Conservation (phyloP, 2,329 filamentous ascomycete genomes). For the Colletotrichum phormii region DNA sequence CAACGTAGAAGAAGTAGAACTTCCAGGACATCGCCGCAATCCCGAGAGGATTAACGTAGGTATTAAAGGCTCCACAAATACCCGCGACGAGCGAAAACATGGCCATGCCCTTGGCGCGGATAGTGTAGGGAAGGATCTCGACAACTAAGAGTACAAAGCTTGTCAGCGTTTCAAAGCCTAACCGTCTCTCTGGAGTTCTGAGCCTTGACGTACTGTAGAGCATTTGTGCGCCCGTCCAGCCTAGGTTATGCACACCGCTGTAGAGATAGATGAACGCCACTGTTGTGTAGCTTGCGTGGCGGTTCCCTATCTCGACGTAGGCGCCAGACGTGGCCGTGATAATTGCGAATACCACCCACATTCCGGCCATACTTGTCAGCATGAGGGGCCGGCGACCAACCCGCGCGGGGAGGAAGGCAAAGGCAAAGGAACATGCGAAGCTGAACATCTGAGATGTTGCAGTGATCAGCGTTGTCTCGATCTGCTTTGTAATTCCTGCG, state of each 20-base stretch:
- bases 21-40: constrained; percentile 62
- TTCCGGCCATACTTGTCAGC: constrained; percentile 31
- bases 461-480: constrained; percentile 32
- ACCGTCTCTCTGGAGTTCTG: too few species aligned
- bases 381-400: constrained; percentile 35
- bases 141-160: constrained; percentile 39
- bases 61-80: constrained; percentile 41
- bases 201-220: constrained; percentile 14
- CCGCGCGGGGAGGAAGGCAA: constrained; percentile 31
- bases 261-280: constrained; percentile 35
- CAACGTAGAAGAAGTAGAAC: constrained; percentile 69
- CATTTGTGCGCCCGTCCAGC: constrained; percentile 35
- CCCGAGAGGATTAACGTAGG: constrained; percentile 63
- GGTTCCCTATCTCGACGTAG: constrained; percentile 29
- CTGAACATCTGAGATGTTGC: constrained; percentile 36
- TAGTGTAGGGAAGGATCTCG: constrained; percentile 64
- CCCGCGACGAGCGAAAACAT: constrained; percentile 39
- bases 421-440: constrained; percentile 29
- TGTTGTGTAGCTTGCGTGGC: constrained; percentile 21
- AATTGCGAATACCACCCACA: constrained; percentile 32
- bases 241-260: constrained; percentile 34
- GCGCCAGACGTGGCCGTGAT: constrained; percentile 30
- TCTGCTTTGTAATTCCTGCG: constrained; percentile 30
- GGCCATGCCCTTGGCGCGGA: constrained; percentile 62
- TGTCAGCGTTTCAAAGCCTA: neutral